These are phyloP conservation scores for Rhodosorus marinus DNA, from an alignment of 23 red algal species.

Conservation along the genomic window DNA sequence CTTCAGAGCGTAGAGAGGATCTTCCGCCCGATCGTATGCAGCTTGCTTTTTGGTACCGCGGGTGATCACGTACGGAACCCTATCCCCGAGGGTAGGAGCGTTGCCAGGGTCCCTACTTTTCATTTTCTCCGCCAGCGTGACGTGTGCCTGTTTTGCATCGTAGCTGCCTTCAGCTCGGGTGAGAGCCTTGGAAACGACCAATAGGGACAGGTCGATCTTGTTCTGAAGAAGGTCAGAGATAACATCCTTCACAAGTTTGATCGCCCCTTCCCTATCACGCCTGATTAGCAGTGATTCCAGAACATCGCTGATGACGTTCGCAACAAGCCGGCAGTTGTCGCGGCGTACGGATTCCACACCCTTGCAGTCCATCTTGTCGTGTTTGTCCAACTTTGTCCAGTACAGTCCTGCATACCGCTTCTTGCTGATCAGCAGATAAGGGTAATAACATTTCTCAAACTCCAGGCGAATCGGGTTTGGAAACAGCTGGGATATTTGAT, in stretches of 20 bases:
- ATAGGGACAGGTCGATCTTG: conserved; percentile 83
- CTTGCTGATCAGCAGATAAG: conserved; percentile 90
- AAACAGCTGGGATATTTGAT: conserved; percentile 46
- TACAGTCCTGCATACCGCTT: conserved; percentile 93
- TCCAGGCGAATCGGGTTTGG: conserved; percentile 84
- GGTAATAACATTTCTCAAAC: conserved; percentile 98
- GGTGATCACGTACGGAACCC: conserved; percentile 91
- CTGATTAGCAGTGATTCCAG: conserved; percentile 62
- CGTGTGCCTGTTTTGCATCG: conserved; percentile 86
- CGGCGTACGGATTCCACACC: conserved; percentile 92
- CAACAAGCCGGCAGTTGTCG: conserved; percentile 97
- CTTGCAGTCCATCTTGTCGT: conserved; percentile 99
- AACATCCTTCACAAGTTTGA: conserved; percentile 62
- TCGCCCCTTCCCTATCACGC: conserved; percentile 54
- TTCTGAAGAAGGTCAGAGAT: conserved; percentile 89
- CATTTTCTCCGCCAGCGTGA: conserved; percentile 79
- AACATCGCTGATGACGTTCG: conserved; percentile 69
- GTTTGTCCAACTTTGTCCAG: conserved; percentile 58
- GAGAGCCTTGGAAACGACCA: conserved; percentile 83
- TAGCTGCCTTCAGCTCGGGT: conserved; percentile 58
- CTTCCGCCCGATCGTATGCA: conserved; percentile 78
- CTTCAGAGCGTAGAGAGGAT: conserved; percentile 83
- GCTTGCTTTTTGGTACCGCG: conserved; percentile 45
- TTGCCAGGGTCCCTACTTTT: conserved; percentile 55
- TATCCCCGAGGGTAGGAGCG: conserved; percentile 76